Base-by-base conservation (phyloP, 2,329 filamentous ascomycete genomes). In the Colletotrichum sp. region DNA sequence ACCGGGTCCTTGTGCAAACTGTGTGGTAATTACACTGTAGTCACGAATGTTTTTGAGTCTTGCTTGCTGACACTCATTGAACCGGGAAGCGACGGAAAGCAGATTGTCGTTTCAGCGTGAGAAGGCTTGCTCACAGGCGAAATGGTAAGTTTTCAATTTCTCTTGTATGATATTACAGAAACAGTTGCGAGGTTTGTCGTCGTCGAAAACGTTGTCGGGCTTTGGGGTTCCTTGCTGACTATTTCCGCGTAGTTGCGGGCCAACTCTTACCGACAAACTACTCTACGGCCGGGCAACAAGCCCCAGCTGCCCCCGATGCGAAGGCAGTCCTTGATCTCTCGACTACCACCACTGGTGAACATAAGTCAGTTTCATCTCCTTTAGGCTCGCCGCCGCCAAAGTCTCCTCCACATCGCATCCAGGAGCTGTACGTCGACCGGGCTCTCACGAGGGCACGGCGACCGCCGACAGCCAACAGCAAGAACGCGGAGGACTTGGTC, bases 1-100 rank as follows among this genome's bases (percentile, higher is more conserved):
- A 32, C 80, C 80, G 18, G 80, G 78, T 5, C 79, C 80, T 26
- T 84, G 83, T 75, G 76, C 78, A 16, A 81, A 81, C 71, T 84
- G 82, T 57, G 55, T 81, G 39, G 82, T 82, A 52, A 52, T 52
- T 52, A 75, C 75, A 78, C 24, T 15, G 10, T 30, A 52, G 13
- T 28, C n/a, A 5, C 39, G 18, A 34, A 63, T 64, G 13, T 55
- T 26, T 2, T 2, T 8, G 18, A 6, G 7, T 34, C 16, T 30
- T n/a, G 12, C n/a, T 55, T 62, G 16, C 70, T 73, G 24, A 77
- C 74, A 75, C 18, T 73, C 26, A 36, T 75, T 70, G 28, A 55
- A 65, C 66, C 15, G 15, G 13, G 21, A 66, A 75, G 72, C 72
- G 72, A 4, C 60, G 72, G 5, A 71, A 71, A 26, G 28, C 68